A percentile compares a stretch with the other conserved stretches of the same genome.
These are phyloP conservation scores for Phylloporus sp. DNA, from an alignment of 768 basidiomycete genomes.

Conservation along the genomic window DNA sequence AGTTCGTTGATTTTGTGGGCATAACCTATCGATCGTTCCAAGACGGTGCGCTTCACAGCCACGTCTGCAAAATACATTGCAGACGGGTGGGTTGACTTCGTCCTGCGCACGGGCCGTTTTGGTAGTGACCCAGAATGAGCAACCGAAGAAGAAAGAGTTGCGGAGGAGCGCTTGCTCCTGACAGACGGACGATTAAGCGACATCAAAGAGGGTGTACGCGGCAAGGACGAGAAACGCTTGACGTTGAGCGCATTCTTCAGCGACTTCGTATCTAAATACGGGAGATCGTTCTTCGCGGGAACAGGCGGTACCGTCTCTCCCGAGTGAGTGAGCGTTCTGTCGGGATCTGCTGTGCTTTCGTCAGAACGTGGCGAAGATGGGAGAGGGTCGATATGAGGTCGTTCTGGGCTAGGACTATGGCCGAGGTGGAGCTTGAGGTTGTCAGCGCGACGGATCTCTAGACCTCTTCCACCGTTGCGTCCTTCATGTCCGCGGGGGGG, in stretches of 20 bases:
- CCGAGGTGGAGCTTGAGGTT: slow-evolving; percentile 7
- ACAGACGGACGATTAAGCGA: slow-evolving; percentile 30
- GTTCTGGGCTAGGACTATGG: slow-evolving; percentile 14
- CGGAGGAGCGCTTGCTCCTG: slow-evolving; percentile 22
- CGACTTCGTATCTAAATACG: slow-evolving; percentile 20
- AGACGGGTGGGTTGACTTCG: slow-evolving; percentile 46
- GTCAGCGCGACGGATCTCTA: slow-evolving; percentile 31
- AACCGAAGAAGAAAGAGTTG: slow-evolving; percentile 28
- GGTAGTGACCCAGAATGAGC: slow-evolving; percentile 28
- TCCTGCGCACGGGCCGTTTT: slow-evolving; percentile 25
- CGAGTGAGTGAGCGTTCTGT: slow-evolving; percentile 10
- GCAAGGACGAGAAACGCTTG: slow-evolving; percentile 52
- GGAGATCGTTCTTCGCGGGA: slow-evolving; percentile 25
- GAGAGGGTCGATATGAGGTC: neutral
- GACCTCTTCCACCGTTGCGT: slow-evolving; percentile 18
- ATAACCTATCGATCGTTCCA: slow-evolving; percentile 70
- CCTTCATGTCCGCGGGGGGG: slow-evolving; percentile 35
- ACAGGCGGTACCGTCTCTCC: slow-evolving; percentile 26
- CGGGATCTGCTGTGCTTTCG: slow-evolving; percentile 16
- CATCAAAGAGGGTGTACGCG: slow-evolving; percentile 61
- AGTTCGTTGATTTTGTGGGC: slow-evolving; percentile 82
- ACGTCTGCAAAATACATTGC: slow-evolving; percentile 73
- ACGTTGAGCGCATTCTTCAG: slow-evolving; percentile 28
- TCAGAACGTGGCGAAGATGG: slow-evolving; percentile 20
- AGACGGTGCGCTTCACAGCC: slow-evolving; percentile 43